Evolutionary conservation across 1,284 basidiomycete genomes (phyloP).

Genomic region (Exobasidium rhododendri): DNA sequence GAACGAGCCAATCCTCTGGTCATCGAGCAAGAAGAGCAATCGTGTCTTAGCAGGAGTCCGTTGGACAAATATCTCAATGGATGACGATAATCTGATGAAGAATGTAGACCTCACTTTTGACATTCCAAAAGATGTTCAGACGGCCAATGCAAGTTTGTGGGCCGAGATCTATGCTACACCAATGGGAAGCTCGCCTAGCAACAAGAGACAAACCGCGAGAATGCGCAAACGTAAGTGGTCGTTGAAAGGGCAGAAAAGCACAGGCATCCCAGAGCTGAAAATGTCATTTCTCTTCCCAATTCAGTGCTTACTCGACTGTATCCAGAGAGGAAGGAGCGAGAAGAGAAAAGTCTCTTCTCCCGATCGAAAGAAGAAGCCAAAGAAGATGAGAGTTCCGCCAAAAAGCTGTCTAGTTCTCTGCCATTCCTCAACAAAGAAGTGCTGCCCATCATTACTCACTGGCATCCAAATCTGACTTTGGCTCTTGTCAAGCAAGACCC

Average conservation of each 20-base stretch:
- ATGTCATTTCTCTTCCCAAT: too few relatives aligned
- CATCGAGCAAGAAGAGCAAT: background rate
- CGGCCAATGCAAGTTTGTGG: slow-evolving; percentile 59
- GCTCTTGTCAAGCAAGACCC: slow-evolving; percentile 68
- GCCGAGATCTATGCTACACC: slow-evolving; percentile 78
- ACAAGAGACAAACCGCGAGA: slow-evolving; percentile 10
- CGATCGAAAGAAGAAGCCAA: slow-evolving; percentile 48
- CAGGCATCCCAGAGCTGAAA: too few relatives aligned
- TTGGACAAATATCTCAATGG: slow-evolving; percentile 24
- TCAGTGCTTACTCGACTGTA: slow-evolving; percentile 80
- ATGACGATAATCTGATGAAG: slow-evolving; percentile 21
- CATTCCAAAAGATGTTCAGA: slow-evolving; percentile 23
- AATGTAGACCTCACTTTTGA: slow-evolving; percentile 26
- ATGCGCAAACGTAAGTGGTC: slow-evolving; percentile 13
- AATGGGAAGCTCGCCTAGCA: background rate
- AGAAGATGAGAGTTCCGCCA: slow-evolving; percentile 57
- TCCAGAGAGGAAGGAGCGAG: slow-evolving; percentile 69
- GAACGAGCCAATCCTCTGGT: background rate
- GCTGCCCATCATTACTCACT: slow-evolving; percentile 67
- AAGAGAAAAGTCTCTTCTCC: slow-evolving; percentile 75
- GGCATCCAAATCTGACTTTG: slow-evolving; percentile 85
- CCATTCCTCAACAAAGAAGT: slow-evolving; percentile 12
- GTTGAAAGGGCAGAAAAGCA: too few relatives aligned
- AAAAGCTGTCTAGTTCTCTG: background rate
- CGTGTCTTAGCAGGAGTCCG: slow-evolving; percentile 29